Base-by-base conservation (phyloP, 1,284 basidiomycete genomes). In the Ceratorhiza oryzae-sativae region DNA sequence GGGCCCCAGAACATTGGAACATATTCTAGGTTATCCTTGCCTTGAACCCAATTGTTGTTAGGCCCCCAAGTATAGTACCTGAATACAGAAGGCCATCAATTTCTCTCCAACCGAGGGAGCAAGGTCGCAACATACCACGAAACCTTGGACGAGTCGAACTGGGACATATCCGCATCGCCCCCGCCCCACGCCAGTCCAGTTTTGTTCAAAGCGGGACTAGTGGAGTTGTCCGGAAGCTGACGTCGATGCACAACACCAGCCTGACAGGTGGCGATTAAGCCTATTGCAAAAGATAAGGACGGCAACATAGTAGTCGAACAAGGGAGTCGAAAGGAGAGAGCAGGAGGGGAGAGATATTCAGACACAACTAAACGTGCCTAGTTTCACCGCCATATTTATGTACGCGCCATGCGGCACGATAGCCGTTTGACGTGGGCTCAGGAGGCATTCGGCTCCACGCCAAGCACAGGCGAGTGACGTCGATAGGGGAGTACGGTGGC, bases 1-100 rank as follows among this genome's bases (percentile, higher is more conserved):
- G 74, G 34, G 15, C 81, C 80, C 81, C 81, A 82, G 32, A 82
- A 79, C 81, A 81, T 81, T 8, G 81, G 80, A 9, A 81, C 79
- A 71, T 81, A 82, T 68, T 73, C 73, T 1, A 73, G 71, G 36
- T 48, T 41, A 36, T 60, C 45, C 30, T 56, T 42, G 49, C 48
- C 56, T 58, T 71, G 25, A 13, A 72, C 62, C 65, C 65, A 68
- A n/a, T 68, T 23, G 51, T 56, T 68, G 60, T 56, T 68, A 25
- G 73, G 51, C 32, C 70, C 71, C 73, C 73, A 73, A 27, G 73
- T 73, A 46, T 73, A 73, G 71, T 73, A 73, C 73, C 73, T 68
- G 27, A 6, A 9, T 18, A 8, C 39, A 18, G 25, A 42, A 12
- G 30, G 18, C 27, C 4, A 23, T 60, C 12, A 41, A 30, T n/a